Evolutionary conservation across 2,329 filamentous ascomycete species (phyloP), one percentile per base, ranked within the genome.

Genomic region (Exophiala calicioides): DNA sequence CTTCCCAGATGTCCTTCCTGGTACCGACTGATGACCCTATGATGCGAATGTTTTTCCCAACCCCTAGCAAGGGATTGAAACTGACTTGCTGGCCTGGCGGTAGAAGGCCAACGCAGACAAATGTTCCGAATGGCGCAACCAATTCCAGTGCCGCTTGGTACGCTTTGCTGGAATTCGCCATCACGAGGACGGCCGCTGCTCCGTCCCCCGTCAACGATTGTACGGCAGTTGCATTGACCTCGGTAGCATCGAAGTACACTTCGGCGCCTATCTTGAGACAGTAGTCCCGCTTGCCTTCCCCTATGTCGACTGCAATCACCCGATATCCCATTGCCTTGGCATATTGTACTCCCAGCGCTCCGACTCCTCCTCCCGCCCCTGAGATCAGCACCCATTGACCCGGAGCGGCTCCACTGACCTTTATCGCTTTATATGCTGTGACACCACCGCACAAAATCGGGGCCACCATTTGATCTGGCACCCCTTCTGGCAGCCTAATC

Each of bases 381-480:
- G 62, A 59, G 2, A 74, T 59, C n/a, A 36, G 43, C 43, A 49
- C 39, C 55, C 55, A 55, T 21, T 50, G 44, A 5, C 52, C 52
- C 3, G 49, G 42, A n/a, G 32, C 30, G 4, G 42, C 16, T 23
- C 47, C 53, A 37, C 46, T 44, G 35, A 47, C 50, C 31, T 47
- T 50, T 44, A 72, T 39, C 0, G 68, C 69, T 53, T 68, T 69
- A 50, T 72, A 74, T 0, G 69, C 70, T 1, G 71, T 73, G 0
- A 72, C 68, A 0, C 71, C 71, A 0, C 64, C 70, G 42, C 71
- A 74, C 23, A 74, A 49, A 5, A 73, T 62, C 0, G 71, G 71
- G 2, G 68, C 70, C 0, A 72, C 57, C 3, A 60, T 34, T 35
- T 71, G 67, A 33, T 72, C 69, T 0, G 58, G 45, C 4, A 67